These are phyloP conservation scores for Fusarium multiceps DNA, from an alignment of 2,329 filamentous ascomycete genomes.

Conservation along the genomic window DNA sequence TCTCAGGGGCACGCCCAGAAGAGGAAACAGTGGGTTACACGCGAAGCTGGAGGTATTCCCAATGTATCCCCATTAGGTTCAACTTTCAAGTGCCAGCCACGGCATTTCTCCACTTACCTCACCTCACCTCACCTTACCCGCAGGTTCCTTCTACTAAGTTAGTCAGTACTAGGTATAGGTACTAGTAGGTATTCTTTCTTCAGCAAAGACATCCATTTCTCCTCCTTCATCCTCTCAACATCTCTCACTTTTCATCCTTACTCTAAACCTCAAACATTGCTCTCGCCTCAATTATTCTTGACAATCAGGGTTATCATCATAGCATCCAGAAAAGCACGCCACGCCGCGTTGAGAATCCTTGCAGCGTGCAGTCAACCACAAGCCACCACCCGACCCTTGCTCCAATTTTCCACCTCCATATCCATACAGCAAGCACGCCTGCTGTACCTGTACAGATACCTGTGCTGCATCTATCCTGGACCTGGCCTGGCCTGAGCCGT, in stretches of 20 bases:
- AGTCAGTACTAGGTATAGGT: not conserved
- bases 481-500: conserved; percentile 27
- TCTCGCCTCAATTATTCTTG: conserved; percentile 28
- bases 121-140: not conserved
- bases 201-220: conserved; percentile 8
- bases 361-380: conserved; percentile 38
- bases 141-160: not conserved
- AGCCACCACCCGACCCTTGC: conserved; percentile 44
- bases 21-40: conserved; percentile 22
- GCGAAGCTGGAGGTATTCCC: conserved; percentile 1
- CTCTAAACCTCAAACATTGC: not conserved
- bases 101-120: conserved; percentile 30
- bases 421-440: conserved; percentile 15
- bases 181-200: not conserved
- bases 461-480: conserved; percentile 29
- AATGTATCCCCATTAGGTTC: conserved; percentile 13
- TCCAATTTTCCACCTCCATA: conserved; percentile 43
- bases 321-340: conserved; percentile 42
- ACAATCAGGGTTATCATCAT: conserved; percentile 24
- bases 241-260: not conserved
- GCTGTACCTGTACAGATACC: not conserved
- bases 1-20: conserved; percentile 31
- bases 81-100: conserved; percentile 9
- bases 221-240: conserved; percentile 14
- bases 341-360: conserved; percentile 42